A percentile compares a stretch with the other conserved stretches of the same genome.
Evolutionary conservation across 192 early-diverging fungal genomes (phyloP).

Genomic region (Coemansia brasiliensis): DNA sequence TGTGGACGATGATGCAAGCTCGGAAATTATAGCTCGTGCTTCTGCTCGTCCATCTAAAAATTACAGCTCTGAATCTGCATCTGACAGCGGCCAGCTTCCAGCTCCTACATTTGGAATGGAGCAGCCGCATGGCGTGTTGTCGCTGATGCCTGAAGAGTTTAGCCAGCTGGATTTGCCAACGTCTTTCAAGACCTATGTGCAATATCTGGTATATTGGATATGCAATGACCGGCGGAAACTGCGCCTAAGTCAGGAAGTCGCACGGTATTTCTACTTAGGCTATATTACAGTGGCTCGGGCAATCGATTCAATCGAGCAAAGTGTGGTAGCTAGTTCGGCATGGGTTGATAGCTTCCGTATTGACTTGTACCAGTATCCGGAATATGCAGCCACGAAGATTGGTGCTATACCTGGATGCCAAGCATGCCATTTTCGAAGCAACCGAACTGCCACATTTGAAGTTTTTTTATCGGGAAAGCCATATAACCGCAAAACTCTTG

Average conservation of each 20-base stretch:
- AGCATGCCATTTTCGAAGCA: constrained; percentile 42
- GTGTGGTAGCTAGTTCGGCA: constrained; percentile 42
- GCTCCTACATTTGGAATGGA: constrained; percentile 11
- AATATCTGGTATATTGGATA: constrained; percentile 53
- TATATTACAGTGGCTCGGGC: constrained; percentile 38
- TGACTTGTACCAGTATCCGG: constrained; percentile 29
- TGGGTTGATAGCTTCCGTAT: constrained; percentile 37
- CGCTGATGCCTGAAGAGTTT: constrained; percentile 42
- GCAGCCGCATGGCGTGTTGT: constrained; percentile 7
- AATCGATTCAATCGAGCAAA: constrained; percentile 47
- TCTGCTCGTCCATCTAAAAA: neutral
- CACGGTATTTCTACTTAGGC: constrained; percentile 43
- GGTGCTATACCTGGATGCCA: constrained; percentile 33
- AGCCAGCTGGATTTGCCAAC: constrained; percentile 40
- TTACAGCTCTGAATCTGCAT: neutral
- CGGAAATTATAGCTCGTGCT: neutral
- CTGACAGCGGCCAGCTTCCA: constrained; percentile 3
- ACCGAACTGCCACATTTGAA: constrained; percentile 43
- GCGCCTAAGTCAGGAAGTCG: constrained; percentile 12
- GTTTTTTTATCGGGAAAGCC: constrained; percentile 27
- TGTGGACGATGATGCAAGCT: constrained; percentile 34
- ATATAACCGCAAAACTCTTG: constrained; percentile 26
- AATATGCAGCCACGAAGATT: constrained; percentile 12
- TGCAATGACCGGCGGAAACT: constrained; percentile 26
- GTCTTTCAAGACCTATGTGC: constrained; percentile 47